phyloP scores from a whole-genome alignment of 768 basidiomycete species.

The Mycena leptocephala region DNA sequence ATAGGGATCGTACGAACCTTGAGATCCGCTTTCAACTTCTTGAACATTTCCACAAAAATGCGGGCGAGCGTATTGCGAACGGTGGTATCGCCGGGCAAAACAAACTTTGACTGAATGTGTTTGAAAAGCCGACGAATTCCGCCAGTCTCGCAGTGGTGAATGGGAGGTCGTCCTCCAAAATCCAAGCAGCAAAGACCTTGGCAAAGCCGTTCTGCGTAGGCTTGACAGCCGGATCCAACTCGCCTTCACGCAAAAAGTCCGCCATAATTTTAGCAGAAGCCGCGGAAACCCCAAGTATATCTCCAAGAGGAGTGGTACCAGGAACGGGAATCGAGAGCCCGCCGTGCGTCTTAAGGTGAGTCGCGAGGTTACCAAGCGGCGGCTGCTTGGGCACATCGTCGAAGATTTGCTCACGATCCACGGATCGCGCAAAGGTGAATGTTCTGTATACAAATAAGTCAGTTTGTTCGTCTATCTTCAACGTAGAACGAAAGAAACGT shows the following conservation, averaged over 20 bases:
- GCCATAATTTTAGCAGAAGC: slow-evolving; percentile 44
- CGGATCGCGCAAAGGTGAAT: slow-evolving; percentile 11
- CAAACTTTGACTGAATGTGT: background rate
- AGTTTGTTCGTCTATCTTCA: background rate
- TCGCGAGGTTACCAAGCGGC: slow-evolving; percentile 45
- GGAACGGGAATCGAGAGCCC: slow-evolving; percentile 12
- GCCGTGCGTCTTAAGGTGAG: slow-evolving; percentile 34
- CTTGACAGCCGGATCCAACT: slow-evolving; percentile 47
- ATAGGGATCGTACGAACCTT: too few relatives aligned
- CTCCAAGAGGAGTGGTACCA: slow-evolving; percentile 34
- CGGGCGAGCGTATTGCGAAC: slow-evolving; percentile 39
- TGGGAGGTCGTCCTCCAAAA: slow-evolving; percentile 49
- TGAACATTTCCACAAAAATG: slow-evolving; percentile 31
- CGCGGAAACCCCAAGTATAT: background rate
- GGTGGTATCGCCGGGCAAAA: slow-evolving; percentile 45
- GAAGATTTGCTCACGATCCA: slow-evolving; percentile 23
- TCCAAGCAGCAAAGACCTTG: slow-evolving; percentile 50
- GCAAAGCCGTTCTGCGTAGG: slow-evolving; percentile 46
- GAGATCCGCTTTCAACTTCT: slow-evolving; percentile 37
- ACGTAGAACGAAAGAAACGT: background rate
- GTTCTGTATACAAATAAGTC: background rate
- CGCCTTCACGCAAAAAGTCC: slow-evolving; percentile 47
- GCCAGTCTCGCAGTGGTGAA: slow-evolving; percentile 45
- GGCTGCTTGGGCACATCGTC: slow-evolving; percentile 41
- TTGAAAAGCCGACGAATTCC: slow-evolving; percentile 4